A percentile compares a stretch with the other conserved stretches of the same genome.
phyloP scores from a whole-genome alignment of 1,284 basidiomycete species.

The Mycena citricolor region DNA sequence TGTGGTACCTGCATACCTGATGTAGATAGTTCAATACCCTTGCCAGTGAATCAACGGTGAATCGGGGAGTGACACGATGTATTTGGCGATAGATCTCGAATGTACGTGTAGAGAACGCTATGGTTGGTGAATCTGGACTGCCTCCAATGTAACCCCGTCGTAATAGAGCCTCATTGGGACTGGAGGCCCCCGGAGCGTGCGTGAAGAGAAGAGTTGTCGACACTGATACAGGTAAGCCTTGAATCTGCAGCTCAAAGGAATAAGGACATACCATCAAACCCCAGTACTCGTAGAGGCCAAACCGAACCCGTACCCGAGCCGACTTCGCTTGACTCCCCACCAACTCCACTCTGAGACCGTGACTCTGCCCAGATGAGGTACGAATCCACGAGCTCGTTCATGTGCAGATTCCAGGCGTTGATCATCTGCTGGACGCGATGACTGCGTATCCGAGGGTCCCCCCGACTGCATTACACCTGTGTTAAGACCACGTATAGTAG shows the following conservation, averaged over 20 bases:
- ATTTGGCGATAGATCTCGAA: slow-evolving; percentile 27
- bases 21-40: slow-evolving; percentile 25
- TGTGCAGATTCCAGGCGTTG: neutral
- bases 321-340: too few relatives aligned
- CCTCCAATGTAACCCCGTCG: slow-evolving; percentile 19
- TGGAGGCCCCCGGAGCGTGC: neutral
- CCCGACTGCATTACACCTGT: slow-evolving; percentile 6
- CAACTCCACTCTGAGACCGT: slow-evolving; percentile 3
- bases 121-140: slow-evolving; percentile 18
- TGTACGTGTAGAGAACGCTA: slow-evolving; percentile 21
- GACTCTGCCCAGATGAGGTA: slow-evolving; percentile 1
- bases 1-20: neutral
- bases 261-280: neutral
- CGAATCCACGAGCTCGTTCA: slow-evolving; percentile 2
- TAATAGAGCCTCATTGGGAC: slow-evolving; percentile 8
- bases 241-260: neutral
- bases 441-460: slow-evolving; percentile 2
- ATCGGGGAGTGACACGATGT: slow-evolving; percentile 26
- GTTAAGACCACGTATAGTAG: too few relatives aligned
- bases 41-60: slow-evolving; percentile 25
- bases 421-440: slow-evolving; percentile 3
- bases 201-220: neutral
- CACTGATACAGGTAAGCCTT: neutral
- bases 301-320: too few relatives aligned
- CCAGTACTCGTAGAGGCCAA: too few relatives aligned